phyloP scores from a whole-genome alignment of 2,329 filamentous ascomycete genomes.

The Berkeleyomyces basicola region DNA sequence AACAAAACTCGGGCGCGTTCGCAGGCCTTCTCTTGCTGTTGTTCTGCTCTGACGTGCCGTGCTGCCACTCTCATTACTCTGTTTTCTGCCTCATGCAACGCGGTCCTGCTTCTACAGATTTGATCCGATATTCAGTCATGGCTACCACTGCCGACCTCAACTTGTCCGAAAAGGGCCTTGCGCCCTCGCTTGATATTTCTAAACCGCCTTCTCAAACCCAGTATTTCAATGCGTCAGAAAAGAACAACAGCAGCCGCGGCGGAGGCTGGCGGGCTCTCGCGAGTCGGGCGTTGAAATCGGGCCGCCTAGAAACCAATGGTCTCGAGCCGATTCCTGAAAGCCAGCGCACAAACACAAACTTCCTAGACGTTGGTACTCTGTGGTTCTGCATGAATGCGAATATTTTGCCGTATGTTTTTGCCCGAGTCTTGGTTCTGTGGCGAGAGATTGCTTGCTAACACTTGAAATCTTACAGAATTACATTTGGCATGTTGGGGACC shows the following conservation, averaged over 20 bases:
- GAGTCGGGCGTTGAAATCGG: neutral
- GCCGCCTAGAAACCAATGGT: neutral
- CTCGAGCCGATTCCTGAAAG: slow-evolving; percentile 25
- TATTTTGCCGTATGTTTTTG: slow-evolving; percentile 26
- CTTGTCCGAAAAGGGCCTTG: neutral
- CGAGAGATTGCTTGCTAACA: neutral
- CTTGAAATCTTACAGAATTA: slow-evolving; percentile 27
- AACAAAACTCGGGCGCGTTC: neutral
- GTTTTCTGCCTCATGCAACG: no score
- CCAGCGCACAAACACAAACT: slow-evolving; percentile 25
- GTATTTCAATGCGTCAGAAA: neutral
- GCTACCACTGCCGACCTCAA: neutral
- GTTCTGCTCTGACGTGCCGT: neutral
- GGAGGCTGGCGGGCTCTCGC: neutral
- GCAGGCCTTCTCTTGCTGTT: neutral
- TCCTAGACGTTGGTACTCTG: slow-evolving; percentile 30
- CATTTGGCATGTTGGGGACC: slow-evolving; percentile 47
- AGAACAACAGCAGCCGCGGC: neutral
- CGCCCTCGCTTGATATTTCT: neutral
- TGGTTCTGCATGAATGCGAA: slow-evolving; percentile 34
- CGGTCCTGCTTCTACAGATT: neutral
- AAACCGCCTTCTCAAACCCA: neutral
- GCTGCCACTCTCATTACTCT: neutral
- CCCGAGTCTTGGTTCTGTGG: neutral
- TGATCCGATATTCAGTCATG: neutral